A percentile compares a stretch with the other conserved stretches of the same genome.
Evolutionary conservation across 768 basidiomycete genomes (phyloP).

Genomic region (Saitozyma podzolica): DNA sequence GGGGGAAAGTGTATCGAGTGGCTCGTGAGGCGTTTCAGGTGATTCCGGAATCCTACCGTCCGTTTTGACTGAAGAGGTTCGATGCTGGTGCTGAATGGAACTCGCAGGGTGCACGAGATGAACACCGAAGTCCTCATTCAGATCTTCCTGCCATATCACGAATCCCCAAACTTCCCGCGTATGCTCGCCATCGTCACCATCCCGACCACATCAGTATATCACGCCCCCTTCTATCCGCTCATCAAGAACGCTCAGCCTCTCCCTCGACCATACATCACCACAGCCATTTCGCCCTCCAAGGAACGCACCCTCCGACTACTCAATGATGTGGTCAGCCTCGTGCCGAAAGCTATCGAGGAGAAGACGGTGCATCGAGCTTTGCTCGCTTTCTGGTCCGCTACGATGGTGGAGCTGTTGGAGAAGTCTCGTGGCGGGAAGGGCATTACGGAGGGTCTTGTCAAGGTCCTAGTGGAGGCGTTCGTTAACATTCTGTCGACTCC

Average conservation of each 20-base stretch:
- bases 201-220: constrained; percentile 30
- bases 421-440: constrained; percentile 62
- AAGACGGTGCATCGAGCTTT: constrained; percentile 64
- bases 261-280: constrained; percentile 73
- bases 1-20: constrained; percentile 86
- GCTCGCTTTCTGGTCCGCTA: constrained; percentile 77
- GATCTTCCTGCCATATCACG: constrained; percentile 90
- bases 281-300: constrained; percentile 57
- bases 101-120: constrained; percentile 81
- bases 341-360: constrained; percentile 59
- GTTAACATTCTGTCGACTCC: constrained; percentile 32
- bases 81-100: constrained; percentile 7
- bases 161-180: constrained; percentile 89
- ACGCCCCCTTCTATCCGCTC: constrained; percentile 43
- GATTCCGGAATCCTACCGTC: constrained; percentile 11
- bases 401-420: constrained; percentile 75
- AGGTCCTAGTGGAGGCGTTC: constrained; percentile 44
- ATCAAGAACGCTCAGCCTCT: constrained; percentile 75
- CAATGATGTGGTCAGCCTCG: constrained; percentile 67
- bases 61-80: constrained; percentile 23
- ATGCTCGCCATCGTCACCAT: constrained; percentile 76
- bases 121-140: constrained; percentile 75
- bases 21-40: constrained; percentile 92
- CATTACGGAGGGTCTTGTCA: constrained; percentile 43
- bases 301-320: constrained; percentile 60